Evolutionary conservation across 805 yeast species (phyloP).

Genomic region (Yarrowia yakushimensis): DNA sequence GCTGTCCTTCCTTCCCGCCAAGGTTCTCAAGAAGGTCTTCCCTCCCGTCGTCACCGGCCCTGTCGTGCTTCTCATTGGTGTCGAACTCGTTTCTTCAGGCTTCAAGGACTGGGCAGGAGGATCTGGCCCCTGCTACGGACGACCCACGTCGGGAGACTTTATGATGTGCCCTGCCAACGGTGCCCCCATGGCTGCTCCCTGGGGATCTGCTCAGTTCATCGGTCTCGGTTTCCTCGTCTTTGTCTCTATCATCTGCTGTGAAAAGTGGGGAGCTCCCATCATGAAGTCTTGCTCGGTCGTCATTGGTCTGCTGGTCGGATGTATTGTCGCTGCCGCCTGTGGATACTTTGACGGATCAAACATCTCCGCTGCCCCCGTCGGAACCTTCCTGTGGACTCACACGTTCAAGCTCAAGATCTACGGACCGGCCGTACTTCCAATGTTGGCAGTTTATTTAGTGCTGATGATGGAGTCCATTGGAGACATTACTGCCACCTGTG

Average conservation of each 20-base stretch:
- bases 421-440: constrained; percentile 83
- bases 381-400: constrained; percentile 81
- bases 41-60: constrained; percentile 94
- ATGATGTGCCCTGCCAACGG: constrained; percentile 47
- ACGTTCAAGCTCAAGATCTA: constrained; percentile 76
- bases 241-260: constrained; percentile 67
- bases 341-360: constrained; percentile 64
- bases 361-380: constrained; percentile 73
- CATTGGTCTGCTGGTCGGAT: constrained; percentile 77
- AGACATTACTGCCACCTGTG: constrained; percentile 91
- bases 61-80: constrained; percentile 81
- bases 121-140: constrained; percentile 44
- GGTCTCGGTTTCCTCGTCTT: constrained; percentile 86
- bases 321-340: constrained; percentile 88
- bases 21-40: constrained; percentile 63
- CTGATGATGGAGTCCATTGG: constrained; percentile 93
- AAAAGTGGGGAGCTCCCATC: constrained; percentile 88
- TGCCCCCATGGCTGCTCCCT: constrained; percentile 56
- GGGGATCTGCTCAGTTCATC: constrained; percentile 85
- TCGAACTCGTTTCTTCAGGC: constrained; percentile 63
- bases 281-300: constrained; percentile 94
- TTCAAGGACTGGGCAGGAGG: constrained; percentile 90
- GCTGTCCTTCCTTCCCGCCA: constrained; percentile 75
- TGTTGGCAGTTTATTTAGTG: constrained; percentile 76
- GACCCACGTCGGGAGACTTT: constrained; percentile 44